Conservation (phyloP, 352 stramenopile genomes). For the Globisporangium orthogonon region DNA sequence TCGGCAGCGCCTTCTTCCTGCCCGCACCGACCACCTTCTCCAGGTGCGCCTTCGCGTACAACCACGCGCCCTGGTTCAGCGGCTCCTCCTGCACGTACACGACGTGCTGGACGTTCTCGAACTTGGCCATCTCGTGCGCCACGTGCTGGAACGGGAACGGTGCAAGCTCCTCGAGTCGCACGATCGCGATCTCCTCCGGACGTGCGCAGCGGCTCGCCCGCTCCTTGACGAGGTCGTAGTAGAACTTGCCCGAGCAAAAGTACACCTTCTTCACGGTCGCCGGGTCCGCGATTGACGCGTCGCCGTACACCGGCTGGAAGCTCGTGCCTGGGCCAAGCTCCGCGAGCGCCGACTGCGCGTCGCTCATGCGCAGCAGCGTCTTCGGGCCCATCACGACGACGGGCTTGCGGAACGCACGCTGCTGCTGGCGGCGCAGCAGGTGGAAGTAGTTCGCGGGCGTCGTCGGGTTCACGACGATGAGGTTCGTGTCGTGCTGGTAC, state of each 20-base stretch:
- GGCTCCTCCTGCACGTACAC: constrained; percentile 83
- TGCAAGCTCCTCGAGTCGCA: constrained; percentile 78
- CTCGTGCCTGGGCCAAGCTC: constrained; percentile 48
- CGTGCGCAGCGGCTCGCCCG: constrained; percentile 36
- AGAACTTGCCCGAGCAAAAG: constrained; percentile 83
- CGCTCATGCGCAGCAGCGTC: constrained; percentile 58
- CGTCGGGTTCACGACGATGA: constrained; percentile 80
- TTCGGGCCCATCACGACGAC: constrained; percentile 76
- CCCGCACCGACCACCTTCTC: constrained; percentile 45
- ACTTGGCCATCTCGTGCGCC: constrained; percentile 41
- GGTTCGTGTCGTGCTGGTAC: constrained; percentile 73
- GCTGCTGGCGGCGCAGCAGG: constrained; percentile 88
- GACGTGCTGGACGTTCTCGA: constrained; percentile 57
- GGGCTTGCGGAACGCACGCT: constrained; percentile 68
- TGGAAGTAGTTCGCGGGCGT: constrained; percentile 97
- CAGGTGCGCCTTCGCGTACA: constrained; percentile 59
- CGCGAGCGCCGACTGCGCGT: constrained; percentile 58
- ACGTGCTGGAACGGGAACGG: constrained; percentile 81
- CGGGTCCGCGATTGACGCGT: constrained; percentile 36
- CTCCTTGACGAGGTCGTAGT: constrained; percentile 78
- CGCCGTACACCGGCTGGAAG: constrained; percentile 67
- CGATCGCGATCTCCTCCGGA: constrained; percentile 49
- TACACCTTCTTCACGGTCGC: constrained; percentile 61
- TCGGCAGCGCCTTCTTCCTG: constrained; percentile 32
- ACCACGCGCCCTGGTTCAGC: constrained; percentile 76